Evolutionary conservation across 176 grass and related monocot genomes (phyloP), one percentile per base, ranked within the genome.

Genomic region (Zea luxurians): DNA sequence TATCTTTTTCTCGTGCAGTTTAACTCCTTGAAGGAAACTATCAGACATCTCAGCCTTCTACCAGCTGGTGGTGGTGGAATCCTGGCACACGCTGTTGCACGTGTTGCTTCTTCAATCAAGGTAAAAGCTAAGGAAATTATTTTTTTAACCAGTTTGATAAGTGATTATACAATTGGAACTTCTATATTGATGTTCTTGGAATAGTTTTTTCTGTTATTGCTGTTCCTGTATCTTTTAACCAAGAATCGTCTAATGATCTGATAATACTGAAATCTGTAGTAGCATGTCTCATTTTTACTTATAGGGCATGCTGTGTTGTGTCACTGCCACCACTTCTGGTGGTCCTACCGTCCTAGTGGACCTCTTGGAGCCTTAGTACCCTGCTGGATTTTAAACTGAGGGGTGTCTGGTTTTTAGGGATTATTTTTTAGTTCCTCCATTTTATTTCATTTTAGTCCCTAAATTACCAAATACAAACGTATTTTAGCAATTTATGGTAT

Each of bases 21-120:
- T 79, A 88, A 91, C 48, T 86, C 90, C 65, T 85, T 99, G 76
- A 95, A 95, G 84, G 79, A 81, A 61, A 89, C 75, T 66, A 80
- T 99, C 70, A 88, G 92, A 47, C 92, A 94, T 93, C 95, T 93
- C 66, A 93, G 96, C 76, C 92, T 99, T 79, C 91, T 99, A 76
- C 96, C 96, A 78, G 68, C 78, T 10, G 88, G 89, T 64, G 92
- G 96, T 46, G 92, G 96, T 55, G 96, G 96, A 27, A 82, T 99
- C 46, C 71, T 99, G 37, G 82, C 96, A 70, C 96, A 99, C 89
- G 78, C 90, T 50, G 83, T 95, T 67, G 96, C 96, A 82, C 80
- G 69, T 79, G 61, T 93, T 75, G 88, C 92, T 83, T 93, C 90
- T 86, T 82, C 83, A 69, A 89, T 99, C 45, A 99, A 99, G 92